These are phyloP conservation scores for Poronia punctata DNA, from an alignment of 495 filamentous ascomycete genomes.

Conservation along the genomic window DNA sequence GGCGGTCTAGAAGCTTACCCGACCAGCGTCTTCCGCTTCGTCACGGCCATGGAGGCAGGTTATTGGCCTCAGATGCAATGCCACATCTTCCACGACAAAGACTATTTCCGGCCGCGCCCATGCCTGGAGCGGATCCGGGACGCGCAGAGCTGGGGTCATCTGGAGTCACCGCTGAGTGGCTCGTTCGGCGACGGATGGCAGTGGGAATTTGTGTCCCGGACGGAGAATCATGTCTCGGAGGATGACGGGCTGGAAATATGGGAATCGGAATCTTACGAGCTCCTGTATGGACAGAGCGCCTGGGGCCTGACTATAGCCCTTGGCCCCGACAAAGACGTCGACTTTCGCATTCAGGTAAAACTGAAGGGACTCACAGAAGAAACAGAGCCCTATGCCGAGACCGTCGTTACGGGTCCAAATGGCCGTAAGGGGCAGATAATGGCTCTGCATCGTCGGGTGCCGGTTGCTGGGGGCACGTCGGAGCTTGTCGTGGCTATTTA, in stretches of 20 bases:
- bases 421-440: not conserved
- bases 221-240: too few relatives aligned
- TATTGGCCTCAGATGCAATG: constrained; percentile 1
- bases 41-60: not conserved
- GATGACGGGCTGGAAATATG: not conserved
- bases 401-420: not conserved
- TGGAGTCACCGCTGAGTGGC: not conserved
- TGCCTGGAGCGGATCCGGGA: not conserved
- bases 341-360: too few relatives aligned
- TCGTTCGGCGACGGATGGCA: not conserved
- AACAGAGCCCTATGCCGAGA: not conserved
- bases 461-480: not conserved
- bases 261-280: not conserved
- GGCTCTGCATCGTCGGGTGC: not conserved
- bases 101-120: not conserved
- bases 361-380: not conserved
- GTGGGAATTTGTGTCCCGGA: not conserved
- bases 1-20: not conserved
- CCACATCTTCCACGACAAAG: not conserved
- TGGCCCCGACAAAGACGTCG: too few relatives aligned
- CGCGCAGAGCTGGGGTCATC: not conserved
- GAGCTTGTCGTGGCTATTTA: constrained; percentile 2
- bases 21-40: not conserved
- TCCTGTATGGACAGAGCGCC: not conserved
- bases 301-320: not conserved